phyloP scores from a whole-genome alignment of 2,329 filamentous ascomycete species.

The Bipolaris gigantea region DNA sequence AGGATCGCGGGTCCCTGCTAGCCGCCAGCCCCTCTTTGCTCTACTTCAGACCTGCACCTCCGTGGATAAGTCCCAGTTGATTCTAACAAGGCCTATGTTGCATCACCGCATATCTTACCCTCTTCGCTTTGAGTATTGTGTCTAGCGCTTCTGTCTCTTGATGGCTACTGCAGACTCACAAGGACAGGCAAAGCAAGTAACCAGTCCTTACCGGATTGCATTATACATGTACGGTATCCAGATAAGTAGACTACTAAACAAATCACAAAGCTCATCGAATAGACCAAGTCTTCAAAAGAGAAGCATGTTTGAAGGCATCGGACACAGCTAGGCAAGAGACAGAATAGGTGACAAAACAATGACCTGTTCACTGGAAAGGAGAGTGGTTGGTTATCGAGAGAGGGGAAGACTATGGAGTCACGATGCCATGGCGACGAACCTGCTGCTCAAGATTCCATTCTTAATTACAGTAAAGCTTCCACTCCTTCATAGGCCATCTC shows the following conservation, averaged over 20 bases:
- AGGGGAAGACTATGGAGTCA: background rate
- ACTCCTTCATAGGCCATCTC: background rate
- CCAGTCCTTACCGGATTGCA: background rate
- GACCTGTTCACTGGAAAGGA: background rate
- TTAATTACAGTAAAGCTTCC: too few relatives aligned
- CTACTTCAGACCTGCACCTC: background rate
- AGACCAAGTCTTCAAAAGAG: background rate
- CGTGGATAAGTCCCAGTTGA: background rate
- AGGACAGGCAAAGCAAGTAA: background rate
- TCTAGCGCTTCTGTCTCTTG: too few relatives aligned
- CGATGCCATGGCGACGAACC: too few relatives aligned
- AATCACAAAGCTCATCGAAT: background rate
- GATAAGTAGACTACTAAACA: background rate
- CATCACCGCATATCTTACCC: too few relatives aligned
- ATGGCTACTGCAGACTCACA: background rate
- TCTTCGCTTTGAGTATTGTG: too few relatives aligned
- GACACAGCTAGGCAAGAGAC: background rate
- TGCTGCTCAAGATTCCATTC: background rate
- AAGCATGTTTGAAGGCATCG: background rate
- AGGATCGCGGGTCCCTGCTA: background rate
- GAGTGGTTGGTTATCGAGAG: too few relatives aligned
- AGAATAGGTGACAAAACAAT: too few relatives aligned
- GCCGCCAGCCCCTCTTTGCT: background rate
- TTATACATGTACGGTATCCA: background rate
- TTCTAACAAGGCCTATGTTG: background rate